phyloP scores from a whole-genome alignment of 805 yeast genomes.

The Teunomyces tritomae region DNA sequence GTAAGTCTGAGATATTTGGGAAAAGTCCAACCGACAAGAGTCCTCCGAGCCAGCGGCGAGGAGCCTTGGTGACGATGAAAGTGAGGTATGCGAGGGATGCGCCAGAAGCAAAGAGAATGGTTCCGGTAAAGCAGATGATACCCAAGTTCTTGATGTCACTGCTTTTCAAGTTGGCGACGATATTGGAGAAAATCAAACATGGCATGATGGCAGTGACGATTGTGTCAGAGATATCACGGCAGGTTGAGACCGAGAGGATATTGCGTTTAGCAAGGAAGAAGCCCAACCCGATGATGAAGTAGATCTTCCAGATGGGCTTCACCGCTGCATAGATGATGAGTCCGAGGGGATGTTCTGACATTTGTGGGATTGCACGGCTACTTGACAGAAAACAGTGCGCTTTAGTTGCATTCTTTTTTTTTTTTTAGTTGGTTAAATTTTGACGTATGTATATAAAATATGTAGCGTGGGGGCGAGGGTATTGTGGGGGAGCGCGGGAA shows the following conservation, averaged over 20 bases:
- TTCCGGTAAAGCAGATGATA: constrained; percentile 49
- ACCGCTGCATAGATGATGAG: constrained; percentile 72
- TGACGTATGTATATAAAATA: too few species aligned
- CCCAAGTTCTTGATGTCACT: constrained; percentile 72
- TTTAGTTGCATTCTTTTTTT: too few species aligned
- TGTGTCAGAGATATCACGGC: constrained; percentile 67
- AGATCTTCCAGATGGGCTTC: constrained; percentile 84
- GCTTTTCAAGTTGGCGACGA: constrained; percentile 64
- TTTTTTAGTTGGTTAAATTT: too few species aligned
- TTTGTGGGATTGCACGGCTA: neutral
- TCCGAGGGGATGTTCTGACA: constrained; percentile 42
- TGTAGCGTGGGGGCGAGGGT: too few species aligned
- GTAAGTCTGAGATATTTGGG: constrained; percentile 79
- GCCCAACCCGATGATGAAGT: constrained; percentile 68
- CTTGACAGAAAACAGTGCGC: neutral
- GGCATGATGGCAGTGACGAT: constrained; percentile 72
- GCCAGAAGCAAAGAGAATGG: constrained; percentile 52
- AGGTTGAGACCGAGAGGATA: constrained; percentile 62
- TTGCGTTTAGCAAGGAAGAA: constrained; percentile 60
- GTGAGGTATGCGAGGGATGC: constrained; percentile 44
- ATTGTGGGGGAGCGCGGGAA: too few species aligned
- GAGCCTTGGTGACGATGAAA: constrained; percentile 54
- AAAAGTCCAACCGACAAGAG: constrained; percentile 66
- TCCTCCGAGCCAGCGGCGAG: constrained; percentile 77
- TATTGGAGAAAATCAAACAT: constrained; percentile 69